Base-by-base conservation (phyloP, 2,329 filamentous ascomycete species). In the Fonsecaea multimorphosa region DNA sequence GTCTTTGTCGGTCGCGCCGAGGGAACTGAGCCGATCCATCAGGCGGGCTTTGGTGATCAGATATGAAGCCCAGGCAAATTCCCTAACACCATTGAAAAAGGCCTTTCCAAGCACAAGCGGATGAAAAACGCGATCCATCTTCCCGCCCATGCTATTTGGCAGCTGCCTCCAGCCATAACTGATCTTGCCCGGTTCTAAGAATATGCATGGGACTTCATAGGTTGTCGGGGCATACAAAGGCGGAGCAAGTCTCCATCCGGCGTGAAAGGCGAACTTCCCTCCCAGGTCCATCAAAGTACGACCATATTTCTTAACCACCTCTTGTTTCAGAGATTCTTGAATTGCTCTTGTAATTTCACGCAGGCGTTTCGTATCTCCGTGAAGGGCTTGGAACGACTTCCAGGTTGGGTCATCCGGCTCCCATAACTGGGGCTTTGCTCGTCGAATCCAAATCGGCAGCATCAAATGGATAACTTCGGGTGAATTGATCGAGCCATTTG, bases 381-480 rank as follows among this genome's bases (percentile, higher is more conserved):
- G 57, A 19, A 72, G 49, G 24, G 57, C 61, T 53, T 67, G 68
- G 52, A 66, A 70, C 29, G 65, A 64, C 38, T 70, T 67, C 68
- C 61, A 71, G 24, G 70, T 70, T 16, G 66, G 69, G 60, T 72
- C 70, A 19, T 67, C 61, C 2, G 68, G 49, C 9, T 38, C 54
- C 46, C 70, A 71, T 5, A 52, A 31, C 12, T 53, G 53, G 1
- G 52, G 34, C 31, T 54, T 55, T 32, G 44, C 58, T n/a, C 60
- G 54, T 2, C 70, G 69, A 34, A 71, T 53, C 70, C 70, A 72
- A n/a, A 70, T 60, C 5, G 69, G 69, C 4, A 71, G 57, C 58
- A 66, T 70, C 8, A 71, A 60, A 36, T 63, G 66, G 27, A 66
- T 58, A 3, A 32, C 55, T 51, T 56, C 63, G 14, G 44, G 22